Base-by-base conservation (phyloP, 371 early-diverging fungal species). In the Chytridium lagenaria region DNA sequence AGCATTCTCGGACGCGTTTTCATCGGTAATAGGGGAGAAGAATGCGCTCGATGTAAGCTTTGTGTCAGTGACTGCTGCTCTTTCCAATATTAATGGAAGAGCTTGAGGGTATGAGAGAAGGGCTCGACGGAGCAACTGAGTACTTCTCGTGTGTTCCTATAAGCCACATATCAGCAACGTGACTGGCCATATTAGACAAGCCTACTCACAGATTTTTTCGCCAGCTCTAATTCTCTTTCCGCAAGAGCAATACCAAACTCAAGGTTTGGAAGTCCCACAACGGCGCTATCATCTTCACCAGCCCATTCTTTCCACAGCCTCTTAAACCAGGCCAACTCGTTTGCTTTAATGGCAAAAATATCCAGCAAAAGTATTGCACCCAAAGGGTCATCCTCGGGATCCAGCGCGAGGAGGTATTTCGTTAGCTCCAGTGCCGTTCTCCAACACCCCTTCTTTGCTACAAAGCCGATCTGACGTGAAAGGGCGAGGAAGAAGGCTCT, bases 371-470 rank as follows among this genome's bases (percentile, higher is more conserved):
- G 80, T 34, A 93, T 75, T 0, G 90, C 86, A 1, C 93, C 90
- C 0, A 93, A 76, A 10, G 95, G 94, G 71, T 96, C 97, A 12
- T 77, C 78, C 7, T 77, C 82, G 0, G 94, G 93, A 75, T 93
- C 93, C 59, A 95, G 80, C 70, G 78, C 57, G 52, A 92, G 77
- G 26, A 96, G 79, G 16, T 94, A 80, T 80, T 93, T 96, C 70
- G 90, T 88, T 71, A 94, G 90, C 80, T 95, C 97, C 70, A 95
- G 91, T 5, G 93, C 92, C 2, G 96, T 95, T 49, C 93, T 79
- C 97, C 97, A 96, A 81, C 96, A 95, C 5, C 97, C 96, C 59
- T 91, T 86, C 28, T 95, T 87, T n/a, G 91, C 85, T 70, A 95
- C 72, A 75, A 91, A 93, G 76, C 90, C 89, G 57, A 95, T 87